Conservation (phyloP, 306 rosid species). For the Malus sieversii region DNA sequence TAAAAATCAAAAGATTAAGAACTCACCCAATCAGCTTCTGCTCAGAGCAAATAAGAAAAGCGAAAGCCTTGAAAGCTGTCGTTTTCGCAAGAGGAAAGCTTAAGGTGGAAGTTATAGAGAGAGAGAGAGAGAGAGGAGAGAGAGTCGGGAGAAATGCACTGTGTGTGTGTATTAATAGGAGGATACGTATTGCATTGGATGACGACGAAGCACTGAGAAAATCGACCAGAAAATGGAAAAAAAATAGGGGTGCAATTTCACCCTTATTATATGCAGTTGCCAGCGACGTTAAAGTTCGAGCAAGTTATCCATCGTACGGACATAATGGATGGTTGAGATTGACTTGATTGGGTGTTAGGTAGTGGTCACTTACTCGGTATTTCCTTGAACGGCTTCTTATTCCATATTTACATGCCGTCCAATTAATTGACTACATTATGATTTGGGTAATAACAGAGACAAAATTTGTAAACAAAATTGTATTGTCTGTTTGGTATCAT, state of each 20-base stretch:
- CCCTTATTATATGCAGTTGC: not conserved
- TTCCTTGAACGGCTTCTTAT: not conserved
- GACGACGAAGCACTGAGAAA: slow-evolving; percentile 37
- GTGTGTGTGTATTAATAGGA: slow-evolving; percentile 1
- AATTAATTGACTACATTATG: not conserved
- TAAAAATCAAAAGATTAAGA: slow-evolving; percentile 1
- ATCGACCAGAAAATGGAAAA: slow-evolving; percentile 7
- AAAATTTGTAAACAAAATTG: too few species aligned
- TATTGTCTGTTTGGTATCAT: fast-evolving
- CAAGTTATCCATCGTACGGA: slow-evolving; percentile 6
- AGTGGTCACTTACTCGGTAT: slow-evolving; percentile 18
- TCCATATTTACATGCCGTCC: not conserved
- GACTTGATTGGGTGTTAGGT: not conserved
- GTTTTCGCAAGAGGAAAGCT: not conserved
- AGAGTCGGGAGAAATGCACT: slow-evolving; percentile 3
- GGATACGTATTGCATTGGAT: slow-evolving; percentile 20
- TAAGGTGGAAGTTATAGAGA: not conserved
- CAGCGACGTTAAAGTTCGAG: slow-evolving; percentile 22
- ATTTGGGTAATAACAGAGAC: not conserved
- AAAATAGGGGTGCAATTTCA: not conserved
- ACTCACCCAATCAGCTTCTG: slow-evolving; percentile 32
- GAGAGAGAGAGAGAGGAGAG: not conserved
- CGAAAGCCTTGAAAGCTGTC: slow-evolving; percentile 1
- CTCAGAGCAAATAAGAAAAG: slow-evolving; percentile 15
- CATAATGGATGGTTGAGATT: slow-evolving; percentile 5